Conservation (phyloP, 2,329 filamentous ascomycete genomes). For the Stachybotrys chlorohalonatus region DNA sequence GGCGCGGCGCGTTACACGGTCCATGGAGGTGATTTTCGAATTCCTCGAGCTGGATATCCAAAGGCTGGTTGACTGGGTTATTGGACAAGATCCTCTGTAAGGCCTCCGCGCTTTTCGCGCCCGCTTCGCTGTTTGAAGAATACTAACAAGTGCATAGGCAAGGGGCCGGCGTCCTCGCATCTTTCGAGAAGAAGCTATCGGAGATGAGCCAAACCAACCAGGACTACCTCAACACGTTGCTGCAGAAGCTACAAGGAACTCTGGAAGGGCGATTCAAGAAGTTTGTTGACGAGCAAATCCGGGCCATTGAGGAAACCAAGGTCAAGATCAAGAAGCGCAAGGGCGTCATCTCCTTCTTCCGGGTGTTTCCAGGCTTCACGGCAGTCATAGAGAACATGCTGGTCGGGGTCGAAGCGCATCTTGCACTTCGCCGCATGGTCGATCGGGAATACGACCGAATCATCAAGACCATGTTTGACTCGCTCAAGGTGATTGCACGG, state of each 20-base stretch:
- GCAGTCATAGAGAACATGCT: constrained; percentile 78
- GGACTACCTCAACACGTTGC: constrained; percentile 72
- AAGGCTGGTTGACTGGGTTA: constrained; percentile 73
- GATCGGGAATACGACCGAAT: constrained; percentile 84
- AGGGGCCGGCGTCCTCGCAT: constrained; percentile 77
- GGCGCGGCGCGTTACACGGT: constrained; percentile 73
- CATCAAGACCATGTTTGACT: constrained; percentile 94
- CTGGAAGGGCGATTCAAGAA: constrained; percentile 71
- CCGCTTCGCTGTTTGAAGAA: not conserved
- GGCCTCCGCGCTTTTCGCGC: constrained; percentile 15
- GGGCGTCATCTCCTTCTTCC: constrained; percentile 91
- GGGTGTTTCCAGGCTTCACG: constrained; percentile 84
- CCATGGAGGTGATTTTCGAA: constrained; percentile 82
- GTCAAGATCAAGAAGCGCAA: constrained; percentile 99
- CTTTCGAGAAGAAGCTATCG: constrained; percentile 68
- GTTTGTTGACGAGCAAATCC: constrained; percentile 91
- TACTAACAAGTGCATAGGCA: constrained; percentile 47
- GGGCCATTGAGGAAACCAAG: constrained; percentile 94
- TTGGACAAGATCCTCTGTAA: constrained; percentile 73
- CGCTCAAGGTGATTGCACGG: constrained; percentile 83
- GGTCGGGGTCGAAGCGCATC: constrained; percentile 42
- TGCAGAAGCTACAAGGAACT: constrained; percentile 71
- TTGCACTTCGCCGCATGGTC: constrained; percentile 64
- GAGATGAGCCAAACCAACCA: constrained; percentile 86
- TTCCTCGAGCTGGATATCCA: constrained; percentile 75